These are phyloP conservation scores for Acanthamoeba quina DNA, from an alignment of 208 protist species.

Conservation along the genomic window DNA sequence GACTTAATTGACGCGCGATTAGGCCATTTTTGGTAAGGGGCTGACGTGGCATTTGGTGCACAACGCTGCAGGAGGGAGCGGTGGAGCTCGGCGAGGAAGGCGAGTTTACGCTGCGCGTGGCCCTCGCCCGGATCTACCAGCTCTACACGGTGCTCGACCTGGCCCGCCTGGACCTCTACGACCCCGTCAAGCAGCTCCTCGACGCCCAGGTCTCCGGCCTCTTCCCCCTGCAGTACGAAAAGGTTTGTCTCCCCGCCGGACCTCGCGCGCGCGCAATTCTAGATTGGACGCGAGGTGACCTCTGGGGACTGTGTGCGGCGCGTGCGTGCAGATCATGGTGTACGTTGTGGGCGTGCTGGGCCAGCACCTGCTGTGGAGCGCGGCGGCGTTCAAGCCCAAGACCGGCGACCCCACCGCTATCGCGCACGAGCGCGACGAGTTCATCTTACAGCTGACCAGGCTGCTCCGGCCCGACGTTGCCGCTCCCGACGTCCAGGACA, in stretches of 20 bases:
- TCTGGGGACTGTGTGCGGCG: not conserved
- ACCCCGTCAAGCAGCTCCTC: slow-evolving; percentile 24
- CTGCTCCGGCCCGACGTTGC: slow-evolving; percentile 1
- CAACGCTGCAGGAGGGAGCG: slow-evolving; percentile 27
- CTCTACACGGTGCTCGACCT: slow-evolving; percentile 59
- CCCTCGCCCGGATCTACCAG: slow-evolving; percentile 12
- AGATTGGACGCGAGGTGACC: not conserved
- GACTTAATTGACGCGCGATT: not conserved
- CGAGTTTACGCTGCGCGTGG: slow-evolving; percentile 55
- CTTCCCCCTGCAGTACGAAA: slow-evolving; percentile 49
- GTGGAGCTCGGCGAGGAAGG: slow-evolving; percentile 25
- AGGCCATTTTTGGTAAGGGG: too few relatives aligned
- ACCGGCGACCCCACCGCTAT: slow-evolving; percentile 19
- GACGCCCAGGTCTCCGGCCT: slow-evolving; percentile 25
- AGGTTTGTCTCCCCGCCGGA: slow-evolving; percentile 21
- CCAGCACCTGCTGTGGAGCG: slow-evolving; percentile 67
- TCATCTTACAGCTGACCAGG: not conserved
- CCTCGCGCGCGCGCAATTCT: not conserved
- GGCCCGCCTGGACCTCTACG: slow-evolving; percentile 55
- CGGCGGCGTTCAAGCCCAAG: slow-evolving; percentile 51
- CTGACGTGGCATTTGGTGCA: too few relatives aligned
- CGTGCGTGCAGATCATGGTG: not conserved
- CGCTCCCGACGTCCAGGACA: slow-evolving; percentile 15
- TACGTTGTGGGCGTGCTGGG: slow-evolving; percentile 20
- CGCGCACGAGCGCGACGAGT: slow-evolving; percentile 55